Base-by-base conservation (phyloP, 2,329 filamentous ascomycete species). In the Calycina herbarum region DNA sequence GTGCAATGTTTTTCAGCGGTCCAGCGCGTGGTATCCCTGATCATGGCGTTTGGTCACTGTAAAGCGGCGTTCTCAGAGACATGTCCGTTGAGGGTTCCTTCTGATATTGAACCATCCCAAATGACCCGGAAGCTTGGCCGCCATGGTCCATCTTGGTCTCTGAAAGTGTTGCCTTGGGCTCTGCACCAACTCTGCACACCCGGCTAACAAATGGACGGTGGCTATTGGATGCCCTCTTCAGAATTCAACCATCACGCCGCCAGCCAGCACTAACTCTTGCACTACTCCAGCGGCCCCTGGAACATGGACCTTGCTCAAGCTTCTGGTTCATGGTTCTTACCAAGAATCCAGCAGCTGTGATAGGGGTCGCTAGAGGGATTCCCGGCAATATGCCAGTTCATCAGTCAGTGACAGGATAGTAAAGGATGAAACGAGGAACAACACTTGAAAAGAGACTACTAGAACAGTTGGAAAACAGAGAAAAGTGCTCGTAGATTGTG, bases 211-310 rank as follows among this genome's bases (percentile, higher is more conserved):
- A 35, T 11, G 54, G 27, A 6, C 54, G 54, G 5, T 57, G 42
- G 54, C 51, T 40, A 40, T 24, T 40, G 48, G 57, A 31, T n/a
- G 24, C 51, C 51, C 54, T 29, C 11, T 57, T 11, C 54, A 35
- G 20, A 29, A 48, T 13, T 40, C 40, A 33, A 20, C 57, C 31
- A 33, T 62, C 51, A 57, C 58, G 61, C 63, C 64, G 38, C 57
- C 45, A 56, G 42, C 35, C 31, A 54, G 2, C 33, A 31, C 38
- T 31, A 31, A 38, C 51, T 35, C 57, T 38, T 59, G 51, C 59
- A 29, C 58, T 62, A 42, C 58, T 31, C 38, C 33, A 27, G 59
- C 59, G 38, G 59, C 62, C 62, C 65, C 65, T 64, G 63, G 61
- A 61, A 59, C 40, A 45, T 35, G 54, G 35, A 38, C 35, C 35